Percentiles rank a stretch among this genome's conserved stretches.
phyloP scores from a whole-genome alignment of 2,329 filamentous ascomycete species.

The Arachnomyces sp. region DNA sequence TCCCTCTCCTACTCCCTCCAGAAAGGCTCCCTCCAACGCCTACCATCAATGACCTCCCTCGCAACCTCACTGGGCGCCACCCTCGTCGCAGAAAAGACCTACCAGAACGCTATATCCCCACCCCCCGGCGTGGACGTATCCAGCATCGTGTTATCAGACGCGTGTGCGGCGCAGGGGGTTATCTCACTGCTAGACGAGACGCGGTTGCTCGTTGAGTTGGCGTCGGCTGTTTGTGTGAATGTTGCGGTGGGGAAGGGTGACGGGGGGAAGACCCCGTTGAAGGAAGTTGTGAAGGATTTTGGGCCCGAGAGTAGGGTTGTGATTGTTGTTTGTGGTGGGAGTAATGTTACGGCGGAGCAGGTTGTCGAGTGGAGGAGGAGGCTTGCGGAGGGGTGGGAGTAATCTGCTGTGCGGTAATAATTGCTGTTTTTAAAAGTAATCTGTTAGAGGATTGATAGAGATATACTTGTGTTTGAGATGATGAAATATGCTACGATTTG shows the following conservation, averaged over 20 bases:
- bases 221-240: conserved; percentile 69
- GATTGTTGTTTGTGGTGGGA: conserved; percentile 36
- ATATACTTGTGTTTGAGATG: too few species aligned
- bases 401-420: too few species aligned
- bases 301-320: conserved; percentile 26
- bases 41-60: conserved; percentile 61
- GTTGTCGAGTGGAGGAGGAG: conserved; percentile 41
- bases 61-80: conserved; percentile 63
- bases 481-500: too few species aligned
- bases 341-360: conserved; percentile 44
- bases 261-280: conserved; percentile 10
- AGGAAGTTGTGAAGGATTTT: conserved; percentile 19
- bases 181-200: conserved; percentile 70
- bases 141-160: conserved; percentile 58
- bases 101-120: conserved; percentile 49
- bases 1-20: conserved; percentile 55
- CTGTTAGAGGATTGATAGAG: too few species aligned
- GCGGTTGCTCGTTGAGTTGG: conserved; percentile 66
- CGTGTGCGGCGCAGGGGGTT: conserved; percentile 67
- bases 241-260: conserved; percentile 15
- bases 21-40: conserved; percentile 45
- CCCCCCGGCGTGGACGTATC: conserved; percentile 37
- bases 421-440: too few species aligned
- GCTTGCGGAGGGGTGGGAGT: conserved; percentile 27
- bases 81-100: conserved; percentile 55